Percentiles rank a stretch among this genome's conserved stretches.
These are phyloP conservation scores for Cordyceps militaris DNA, from an alignment of 2,329 filamentous ascomycete species.

Conservation along the genomic window DNA sequence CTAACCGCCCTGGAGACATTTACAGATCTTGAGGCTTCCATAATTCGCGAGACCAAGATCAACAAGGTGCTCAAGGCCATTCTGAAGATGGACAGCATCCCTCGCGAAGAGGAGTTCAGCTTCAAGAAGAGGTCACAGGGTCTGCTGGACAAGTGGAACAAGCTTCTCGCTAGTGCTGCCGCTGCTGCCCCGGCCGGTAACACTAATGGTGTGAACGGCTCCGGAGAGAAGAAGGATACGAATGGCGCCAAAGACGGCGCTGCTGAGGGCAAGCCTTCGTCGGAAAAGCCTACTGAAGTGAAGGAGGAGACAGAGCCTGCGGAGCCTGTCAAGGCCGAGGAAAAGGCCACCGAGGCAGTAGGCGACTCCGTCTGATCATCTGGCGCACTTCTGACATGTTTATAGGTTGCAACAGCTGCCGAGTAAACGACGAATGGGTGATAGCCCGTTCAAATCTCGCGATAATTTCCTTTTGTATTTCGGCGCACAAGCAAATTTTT, in stretches of 20 bases:
- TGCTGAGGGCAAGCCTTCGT: slow-evolving; percentile 26
- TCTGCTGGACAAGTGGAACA: slow-evolving; percentile 84
- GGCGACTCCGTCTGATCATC: slow-evolving; percentile 18
- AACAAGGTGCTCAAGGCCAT: slow-evolving; percentile 97
- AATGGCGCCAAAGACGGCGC: slow-evolving; percentile 35
- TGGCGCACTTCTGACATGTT: slow-evolving; percentile 14
- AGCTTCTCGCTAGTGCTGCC: slow-evolving; percentile 59
- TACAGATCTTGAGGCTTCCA: slow-evolving; percentile 75
- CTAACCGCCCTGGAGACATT: slow-evolving; percentile 73
- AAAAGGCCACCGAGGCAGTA: slow-evolving; percentile 23
- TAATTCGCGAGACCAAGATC: slow-evolving; percentile 90
- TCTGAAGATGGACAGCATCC: slow-evolving; percentile 77
- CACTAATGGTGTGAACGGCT: slow-evolving; percentile 42
- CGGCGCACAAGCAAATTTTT: slow-evolving; percentile 7
- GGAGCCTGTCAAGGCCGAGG: slow-evolving; percentile 20
- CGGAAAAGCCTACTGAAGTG: slow-evolving; percentile 31
- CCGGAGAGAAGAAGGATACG: slow-evolving; percentile 36
- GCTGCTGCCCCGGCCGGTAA: slow-evolving; percentile 30
- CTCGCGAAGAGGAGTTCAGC: slow-evolving; percentile 77
- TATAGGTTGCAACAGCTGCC: slow-evolving; percentile 18
- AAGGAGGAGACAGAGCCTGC: slow-evolving; percentile 21
- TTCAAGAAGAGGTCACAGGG: slow-evolving; percentile 80
- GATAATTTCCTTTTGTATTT: slow-evolving; percentile 7
- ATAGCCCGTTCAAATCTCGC: not conserved
- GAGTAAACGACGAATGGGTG: slow-evolving; percentile 6